These are phyloP conservation scores for Vanderwaltozyma polyspora DNA, from an alignment of 805 yeast species.

Conservation along the genomic window DNA sequence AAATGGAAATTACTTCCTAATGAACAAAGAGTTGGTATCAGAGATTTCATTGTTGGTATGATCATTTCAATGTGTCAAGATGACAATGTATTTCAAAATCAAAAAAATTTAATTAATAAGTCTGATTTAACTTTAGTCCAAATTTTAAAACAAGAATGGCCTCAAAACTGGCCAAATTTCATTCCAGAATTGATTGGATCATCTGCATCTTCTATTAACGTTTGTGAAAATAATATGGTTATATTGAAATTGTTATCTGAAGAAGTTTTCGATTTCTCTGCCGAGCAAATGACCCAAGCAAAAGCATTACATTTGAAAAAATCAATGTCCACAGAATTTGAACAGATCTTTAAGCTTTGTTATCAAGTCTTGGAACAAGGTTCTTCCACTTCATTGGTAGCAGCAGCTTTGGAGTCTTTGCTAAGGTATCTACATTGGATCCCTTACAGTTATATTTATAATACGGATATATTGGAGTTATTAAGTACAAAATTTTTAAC, in stretches of 20 bases:
- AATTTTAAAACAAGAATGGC: constrained; percentile 97
- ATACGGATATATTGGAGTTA: constrained; percentile 65
- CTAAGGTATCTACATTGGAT: constrained; percentile 90
- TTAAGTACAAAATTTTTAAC: constrained; percentile 67
- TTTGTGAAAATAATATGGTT: constrained; percentile 95
- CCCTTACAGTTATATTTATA: constrained; percentile 80
- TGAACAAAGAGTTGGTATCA: constrained; percentile 82
- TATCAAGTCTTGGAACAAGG: constrained; percentile 88
- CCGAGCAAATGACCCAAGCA: constrained; percentile 94
- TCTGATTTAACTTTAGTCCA: constrained; percentile 90
- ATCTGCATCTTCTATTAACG: constrained; percentile 75
- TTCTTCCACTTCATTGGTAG: constrained; percentile 68
- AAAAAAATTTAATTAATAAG: constrained; percentile 79
- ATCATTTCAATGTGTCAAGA: constrained; percentile 83
- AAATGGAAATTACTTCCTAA: constrained; percentile 90
- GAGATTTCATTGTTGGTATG: constrained; percentile 91
- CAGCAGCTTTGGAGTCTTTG: constrained; percentile 73
- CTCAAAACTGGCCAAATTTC: constrained; percentile 95
- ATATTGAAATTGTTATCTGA: constrained; percentile 81
- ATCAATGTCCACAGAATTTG: constrained; percentile 81
- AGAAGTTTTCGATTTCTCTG: constrained; percentile 92
- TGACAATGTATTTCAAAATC: constrained; percentile 55
- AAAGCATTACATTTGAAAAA: constrained; percentile 73
- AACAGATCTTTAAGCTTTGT: constrained; percentile 86
- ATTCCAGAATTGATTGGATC: constrained; percentile 86